Base-by-base conservation (phyloP, 225 moss, liverwort and hornwort species). In the Pleurozium schreberi region DNA sequence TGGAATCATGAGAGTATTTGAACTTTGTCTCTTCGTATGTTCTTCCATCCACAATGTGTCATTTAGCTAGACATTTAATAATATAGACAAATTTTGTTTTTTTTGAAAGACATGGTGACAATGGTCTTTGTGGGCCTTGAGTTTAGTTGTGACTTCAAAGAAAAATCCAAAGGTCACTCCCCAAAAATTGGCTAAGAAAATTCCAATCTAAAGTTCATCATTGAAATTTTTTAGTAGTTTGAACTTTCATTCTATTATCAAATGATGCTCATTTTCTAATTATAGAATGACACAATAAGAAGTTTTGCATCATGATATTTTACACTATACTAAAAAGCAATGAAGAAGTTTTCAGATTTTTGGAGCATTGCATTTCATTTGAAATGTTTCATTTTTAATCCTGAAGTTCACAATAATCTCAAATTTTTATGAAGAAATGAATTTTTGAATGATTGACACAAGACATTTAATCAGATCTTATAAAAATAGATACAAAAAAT, bases 331-430 rank as follows among this genome's bases (percentile, higher is more conserved):
- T 67, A 67, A 9, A 65, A 34, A 65, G 34, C 9, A 34, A 18
- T 1, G 1, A 0, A 65, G 19, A 36, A 36, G 36, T 19, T 65
- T 65, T 36, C 1, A 36, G 0, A 65, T 36, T 65, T 65, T 18
- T 19, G 3, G 11, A 36, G 20, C 22, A n/a, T 68, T n/a, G 7
- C 40, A n/a, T 40, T 68, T 68, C 1, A 23, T 18, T 23, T 23
- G 13, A 68, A 68, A n/a, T n/a, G 6, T 40, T 40, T 68, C 68
- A n/a, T n/a, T 68, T 68, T 62, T 36, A 4, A 22, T 66, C 12
- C 4, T 4, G 0, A 23, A 23, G 4, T 23, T 68, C 23, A n/a
- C 0, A 7, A 2, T n/a, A n/a, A n/a, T n/a, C 22, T n/a, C n/a
- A n/a, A 68, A 10, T 23, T 68, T 23, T 38, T 7, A 1, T 1